Base-by-base conservation (phyloP, 202 grass and related monocot genomes). In the Zizania palustris region DNA sequence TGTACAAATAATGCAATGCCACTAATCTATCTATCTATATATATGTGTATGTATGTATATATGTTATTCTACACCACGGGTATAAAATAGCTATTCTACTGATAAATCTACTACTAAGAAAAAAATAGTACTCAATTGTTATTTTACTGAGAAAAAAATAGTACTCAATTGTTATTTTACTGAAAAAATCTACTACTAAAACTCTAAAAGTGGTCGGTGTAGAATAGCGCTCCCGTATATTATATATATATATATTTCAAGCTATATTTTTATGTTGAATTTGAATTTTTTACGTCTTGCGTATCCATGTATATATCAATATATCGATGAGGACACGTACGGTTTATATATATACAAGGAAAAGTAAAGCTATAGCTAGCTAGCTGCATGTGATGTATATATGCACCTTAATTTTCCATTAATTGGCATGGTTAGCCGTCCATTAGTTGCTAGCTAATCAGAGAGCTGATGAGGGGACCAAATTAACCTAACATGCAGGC, bases 381-480 rank as follows among this genome's bases (percentile, higher is more conserved):
- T 28, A 28, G 28, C 28, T 28, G 28, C 28, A 28, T 28, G 28
- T 28, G 28, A 0, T 28, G 28, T 2, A 28, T 28, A 2, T 28
- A 16, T 19, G 41, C 65, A 50, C 5, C 22, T 69, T 69, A 50
- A 50, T 69, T 40, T 54, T 37, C 16, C 49, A 33, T 51, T 36
- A 19, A 41, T 35, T 43, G 19, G 16, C 15, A 36, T 60, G 45
- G 39, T 63, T 72, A 63, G 57, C 18, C 13, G 9, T 70, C 64
- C 60, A 58, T 82, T 46, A 75, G 53, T 45, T 76, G 49, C 59
- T 56, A 61, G 11, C 43, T 63, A 66, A 48, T 13, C n/a, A 34
- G 35, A n/a, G 71, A 28, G n/a, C n/a, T n/a, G n/a, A n/a, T n/a
- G n/a, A n/a, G 72, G 80, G 81, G 81, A 77, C 65, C 65, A 63